Evolutionary conservation across 2,329 filamentous ascomycete species (phyloP).

Genomic region (Tympanopsis confertula): DNA sequence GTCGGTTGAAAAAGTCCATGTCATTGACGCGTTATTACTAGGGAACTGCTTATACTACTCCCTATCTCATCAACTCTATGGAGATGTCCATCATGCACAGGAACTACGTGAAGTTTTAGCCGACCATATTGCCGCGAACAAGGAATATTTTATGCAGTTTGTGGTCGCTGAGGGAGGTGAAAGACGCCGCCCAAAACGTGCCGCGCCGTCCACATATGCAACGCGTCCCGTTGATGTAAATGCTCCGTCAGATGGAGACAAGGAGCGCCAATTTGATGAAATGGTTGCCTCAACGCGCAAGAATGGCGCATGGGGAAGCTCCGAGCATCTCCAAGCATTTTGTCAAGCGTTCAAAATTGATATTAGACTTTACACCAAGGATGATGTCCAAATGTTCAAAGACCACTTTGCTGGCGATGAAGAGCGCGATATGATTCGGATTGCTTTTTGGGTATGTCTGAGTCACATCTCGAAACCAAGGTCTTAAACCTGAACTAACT

Average conservation of each 20-base stretch:
- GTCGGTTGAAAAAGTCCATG: neutral
- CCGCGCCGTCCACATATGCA: neutral
- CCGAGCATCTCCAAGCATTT: neutral
- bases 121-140: neutral
- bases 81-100: neutral
- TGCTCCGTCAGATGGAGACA: neutral
- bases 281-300: neutral
- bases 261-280: neutral
- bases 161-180: neutral
- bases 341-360: neutral
- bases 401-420: neutral
- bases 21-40: neutral
- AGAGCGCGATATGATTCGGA: neutral
- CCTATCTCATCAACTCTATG: neutral
- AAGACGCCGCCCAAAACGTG: neutral
- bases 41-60: conserved; percentile 1
- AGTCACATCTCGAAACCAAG: neutral
- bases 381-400: neutral
- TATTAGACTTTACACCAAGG: neutral
- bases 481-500: neutral
- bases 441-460: conserved; percentile 1
- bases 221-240: neutral
- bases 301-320: neutral
- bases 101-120: neutral
- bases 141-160: neutral